Base-by-base conservation (phyloP, 1,139 yeast genomes). In the Debaryomyces subglobosus region DNA sequence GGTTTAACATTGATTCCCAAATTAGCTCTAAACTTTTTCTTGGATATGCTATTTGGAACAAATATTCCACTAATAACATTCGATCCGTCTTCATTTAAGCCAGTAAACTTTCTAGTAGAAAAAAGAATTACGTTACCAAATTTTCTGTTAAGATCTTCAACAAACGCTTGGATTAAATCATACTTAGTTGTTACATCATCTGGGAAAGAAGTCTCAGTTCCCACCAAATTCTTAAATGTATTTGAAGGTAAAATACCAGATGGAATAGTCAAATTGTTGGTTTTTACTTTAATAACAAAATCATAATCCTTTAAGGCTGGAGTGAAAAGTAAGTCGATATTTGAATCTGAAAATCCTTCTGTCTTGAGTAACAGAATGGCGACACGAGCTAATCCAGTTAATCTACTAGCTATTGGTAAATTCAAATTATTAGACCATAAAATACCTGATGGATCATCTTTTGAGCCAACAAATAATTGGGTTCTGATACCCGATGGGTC, bases 271-370 rank as follows among this genome's bases (percentile, higher is more conserved):
- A 77, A 63, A 44, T 79, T 77, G 12, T 51, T 64, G 16, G 81
- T 70, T 56, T 78, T 80, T 44, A 89, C 70, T 45, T 78, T 76
- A 50, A 92, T 76, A 10, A 85, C 85, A 58, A 94, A 82, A 63
- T 92, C 96, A 61, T 86, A 94, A 67, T 92, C 98, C 51, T 79
- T 78, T 52, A 89, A 72, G 0, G 96, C 91, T 2, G 98, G 94
- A 0, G 86, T 82, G 65, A 90, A 90, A 44, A 90, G 68, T 40
- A 83, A 62, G 43, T 78, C 81, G 39, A 87, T 64, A 4, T 78
- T 75, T 27, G 74, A 69, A 30, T 74, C 72, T 49, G 69, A 70
- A 18, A 82, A 55, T 2, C 83, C 85, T 25, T 64, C 61, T 2
- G 60, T 61, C 46, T 74, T 77, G 16, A 86, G 63, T 50, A 86